Evolutionary conservation across 495 filamentous ascomycete species (phyloP).

Genomic region (Poronia punctata): DNA sequence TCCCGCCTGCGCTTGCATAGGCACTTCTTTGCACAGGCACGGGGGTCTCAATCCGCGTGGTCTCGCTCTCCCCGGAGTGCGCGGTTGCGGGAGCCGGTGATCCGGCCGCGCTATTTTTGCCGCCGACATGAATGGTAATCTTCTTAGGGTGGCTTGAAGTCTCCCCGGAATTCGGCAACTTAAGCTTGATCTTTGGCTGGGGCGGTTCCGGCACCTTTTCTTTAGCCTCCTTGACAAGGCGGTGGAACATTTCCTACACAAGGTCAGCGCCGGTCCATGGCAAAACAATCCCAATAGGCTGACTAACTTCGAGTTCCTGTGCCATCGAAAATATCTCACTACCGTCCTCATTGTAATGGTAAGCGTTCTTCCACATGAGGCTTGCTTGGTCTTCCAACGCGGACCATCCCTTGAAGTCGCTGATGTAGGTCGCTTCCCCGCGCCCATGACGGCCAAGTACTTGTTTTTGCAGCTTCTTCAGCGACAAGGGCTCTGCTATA

Average conservation of each 20-base stretch:
- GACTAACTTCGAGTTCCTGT: constrained; percentile 63
- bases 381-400: constrained; percentile 70
- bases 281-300: too few relatives aligned
- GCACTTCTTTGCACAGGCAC: constrained; percentile 15
- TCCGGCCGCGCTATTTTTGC: constrained; percentile 41
- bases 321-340: constrained; percentile 70
- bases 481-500: constrained; percentile 64
- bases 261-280: constrained; percentile 12
- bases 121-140: constrained; percentile 49
- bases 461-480: constrained; percentile 63
- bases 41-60: constrained; percentile 22
- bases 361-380: constrained; percentile 79
- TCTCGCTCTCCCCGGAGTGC: constrained; percentile 31
- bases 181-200: constrained; percentile 72
- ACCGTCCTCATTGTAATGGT: constrained; percentile 80
- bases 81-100: constrained; percentile 49
- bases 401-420: constrained; percentile 70
- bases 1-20: constrained; percentile 13
- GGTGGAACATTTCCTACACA: constrained; percentile 53
- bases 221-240: constrained; percentile 62
- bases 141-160: constrained; percentile 36
- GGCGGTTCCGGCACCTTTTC: constrained; percentile 52
- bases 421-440: constrained; percentile 54
- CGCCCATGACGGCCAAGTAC: constrained; percentile 62
- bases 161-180: constrained; percentile 42